Conservation (phyloP, 176 grass and related monocot genomes). For the Paspalum vaginatum region DNA sequence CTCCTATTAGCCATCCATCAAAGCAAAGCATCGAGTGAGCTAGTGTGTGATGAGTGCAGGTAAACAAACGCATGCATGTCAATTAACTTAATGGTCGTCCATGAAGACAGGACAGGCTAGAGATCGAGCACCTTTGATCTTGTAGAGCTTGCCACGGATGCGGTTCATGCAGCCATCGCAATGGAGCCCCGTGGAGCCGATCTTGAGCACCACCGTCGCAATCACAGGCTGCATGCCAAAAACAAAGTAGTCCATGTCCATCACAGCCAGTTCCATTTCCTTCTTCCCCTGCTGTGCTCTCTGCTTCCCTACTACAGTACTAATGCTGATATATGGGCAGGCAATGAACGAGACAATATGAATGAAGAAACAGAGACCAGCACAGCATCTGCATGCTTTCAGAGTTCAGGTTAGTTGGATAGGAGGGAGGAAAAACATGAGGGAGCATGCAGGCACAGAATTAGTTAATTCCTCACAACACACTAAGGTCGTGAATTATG, state of each 20-base stretch:
- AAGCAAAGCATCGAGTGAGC: too few species aligned
- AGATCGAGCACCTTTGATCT: conserved; percentile 70
- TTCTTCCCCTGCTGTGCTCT: background rate
- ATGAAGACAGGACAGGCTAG: too few species aligned
- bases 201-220: conserved; percentile 72
- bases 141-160: conserved; percentile 58
- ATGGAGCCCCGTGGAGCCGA: conserved; percentile 57
- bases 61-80: too few species aligned
- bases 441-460: too few species aligned
- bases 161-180: conserved; percentile 78
- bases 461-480: too few species aligned
- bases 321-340: background rate
- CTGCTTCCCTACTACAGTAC: background rate
- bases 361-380: background rate
- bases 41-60: too few species aligned
- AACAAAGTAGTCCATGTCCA: background rate
- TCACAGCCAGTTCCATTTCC: background rate
- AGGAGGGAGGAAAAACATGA: too few species aligned
- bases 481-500: too few species aligned
- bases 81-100: too few species aligned
- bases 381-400: background rate
- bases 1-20: conserved; percentile 37
- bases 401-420: too few species aligned
- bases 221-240: conserved; percentile 44
- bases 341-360: background rate